Evolutionary conservation across 345 rosid genomes (phyloP).

Genomic region (Noccaea bulbosa): DNA sequence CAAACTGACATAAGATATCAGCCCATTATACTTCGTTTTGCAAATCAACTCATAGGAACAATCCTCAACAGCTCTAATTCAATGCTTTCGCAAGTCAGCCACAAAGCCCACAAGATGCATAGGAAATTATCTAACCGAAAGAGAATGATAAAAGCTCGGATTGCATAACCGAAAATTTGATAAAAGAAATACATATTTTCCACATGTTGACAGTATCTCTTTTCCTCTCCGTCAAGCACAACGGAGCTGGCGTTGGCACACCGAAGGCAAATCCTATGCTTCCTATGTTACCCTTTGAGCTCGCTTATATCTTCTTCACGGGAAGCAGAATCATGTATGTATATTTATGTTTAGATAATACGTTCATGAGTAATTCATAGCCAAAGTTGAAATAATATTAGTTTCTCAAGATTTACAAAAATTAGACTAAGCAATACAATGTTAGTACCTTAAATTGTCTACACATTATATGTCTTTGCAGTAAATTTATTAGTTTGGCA

Average conservation of each 20-base stretch:
- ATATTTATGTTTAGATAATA: no score
- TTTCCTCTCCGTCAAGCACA: conserved; percentile 64
- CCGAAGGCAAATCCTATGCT: conserved; percentile 85
- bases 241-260: conserved; percentile 77
- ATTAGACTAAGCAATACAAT: no score
- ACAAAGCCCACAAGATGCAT: conserved; percentile 16
- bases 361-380: no score
- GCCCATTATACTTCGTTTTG: neutral
- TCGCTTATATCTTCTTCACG: conserved; percentile 81
- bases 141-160: conserved; percentile 13
- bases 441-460: no score
- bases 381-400: no score
- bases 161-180: neutral
- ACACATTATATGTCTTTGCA: no score
- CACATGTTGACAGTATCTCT: conserved; percentile 99
- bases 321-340: no score
- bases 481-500: no score
- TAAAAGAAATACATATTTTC: conserved; percentile 59
- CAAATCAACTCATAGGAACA: conserved; percentile 1
- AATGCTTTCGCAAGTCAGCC: conserved; percentile 25
- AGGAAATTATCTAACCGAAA: neutral
- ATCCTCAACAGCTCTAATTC: neutral
- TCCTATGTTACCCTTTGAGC: conserved; percentile 88
- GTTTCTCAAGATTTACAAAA: no score
- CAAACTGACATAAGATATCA: no score